A percentile compares a stretch with the other conserved stretches of the same genome.
Evolutionary conservation across 2,329 filamentous ascomycete genomes (phyloP).

Genomic region (Cadophora luteo-olivacea): DNA sequence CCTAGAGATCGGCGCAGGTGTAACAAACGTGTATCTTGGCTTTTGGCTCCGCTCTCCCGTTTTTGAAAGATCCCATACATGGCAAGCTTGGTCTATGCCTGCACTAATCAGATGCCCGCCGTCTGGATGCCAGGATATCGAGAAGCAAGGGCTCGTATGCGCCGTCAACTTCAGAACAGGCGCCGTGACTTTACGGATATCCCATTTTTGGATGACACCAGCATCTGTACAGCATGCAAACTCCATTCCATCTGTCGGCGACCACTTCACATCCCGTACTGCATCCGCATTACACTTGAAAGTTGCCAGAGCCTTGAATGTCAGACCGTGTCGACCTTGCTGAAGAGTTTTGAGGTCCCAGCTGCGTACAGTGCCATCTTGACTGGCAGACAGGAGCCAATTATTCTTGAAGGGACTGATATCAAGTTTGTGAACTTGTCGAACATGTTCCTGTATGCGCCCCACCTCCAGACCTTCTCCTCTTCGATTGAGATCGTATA

Average conservation of each 20-base stretch:
- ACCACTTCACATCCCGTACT: slow-evolving; percentile 70
- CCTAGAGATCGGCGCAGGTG: slow-evolving; percentile 64
- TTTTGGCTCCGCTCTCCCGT: slow-evolving; percentile 69
- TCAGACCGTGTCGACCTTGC: slow-evolving; percentile 54
- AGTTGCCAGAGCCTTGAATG: slow-evolving; percentile 48
- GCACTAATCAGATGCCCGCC: slow-evolving; percentile 70
- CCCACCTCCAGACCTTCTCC: slow-evolving; percentile 55
- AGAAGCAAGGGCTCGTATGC: slow-evolving; percentile 64
- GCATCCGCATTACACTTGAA: slow-evolving; percentile 57
- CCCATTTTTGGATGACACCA: slow-evolving; percentile 68
- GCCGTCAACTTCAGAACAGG: slow-evolving; percentile 66
- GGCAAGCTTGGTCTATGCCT: slow-evolving; percentile 65
- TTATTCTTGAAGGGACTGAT: slow-evolving; percentile 65
- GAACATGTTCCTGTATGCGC: slow-evolving; percentile 65
- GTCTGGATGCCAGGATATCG: slow-evolving; percentile 72
- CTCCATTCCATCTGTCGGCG: slow-evolving; percentile 63
- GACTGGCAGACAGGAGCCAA: slow-evolving; percentile 66
- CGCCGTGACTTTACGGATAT: slow-evolving; percentile 59
- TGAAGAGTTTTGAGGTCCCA: slow-evolving; percentile 61
- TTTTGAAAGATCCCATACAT: slow-evolving; percentile 69
- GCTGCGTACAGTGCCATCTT: slow-evolving; percentile 67
- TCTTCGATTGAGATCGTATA: slow-evolving; percentile 64
- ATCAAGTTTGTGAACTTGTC: slow-evolving; percentile 68
- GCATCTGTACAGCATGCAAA: slow-evolving; percentile 71
- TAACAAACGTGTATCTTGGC: slow-evolving; percentile 65